Evolutionary conservation across 2,329 filamentous ascomycete genomes (phyloP), one percentile per base, ranked within the genome.

Genomic region (Aspergillus latus): DNA sequence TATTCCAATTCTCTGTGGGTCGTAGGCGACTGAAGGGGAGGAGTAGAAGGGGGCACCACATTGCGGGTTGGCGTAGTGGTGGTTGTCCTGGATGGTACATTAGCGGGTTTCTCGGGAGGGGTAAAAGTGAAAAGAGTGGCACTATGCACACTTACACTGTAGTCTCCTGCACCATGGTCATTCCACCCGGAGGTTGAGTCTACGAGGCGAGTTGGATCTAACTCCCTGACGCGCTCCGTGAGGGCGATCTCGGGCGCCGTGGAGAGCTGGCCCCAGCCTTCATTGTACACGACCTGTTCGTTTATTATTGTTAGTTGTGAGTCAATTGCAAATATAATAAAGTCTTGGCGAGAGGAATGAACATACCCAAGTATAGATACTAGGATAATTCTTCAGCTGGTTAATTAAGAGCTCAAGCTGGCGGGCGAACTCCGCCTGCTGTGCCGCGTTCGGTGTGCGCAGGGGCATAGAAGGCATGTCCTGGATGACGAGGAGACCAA

Each of bases 1-100:
- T 62, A 90, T 80, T 0, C 82, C 87, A 32, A 90, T 88, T 0
- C 87, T 81, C 4, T 63, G 73, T 0, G 78, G 72, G 59, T 86
- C 86, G 64, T 80, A 84, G 1, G 82, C 85, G 4, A 74, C 78
- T 0, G 82, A 83, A 3, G 72, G 63, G 2, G 74, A 76, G 0
- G 85, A 88, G 70, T 86, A 88, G 66, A 85, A 89, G 0, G 87
- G 87, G 0, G 86, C 82, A 5, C 87, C 88, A 58, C 87, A 90
- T 64, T 90, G 87, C 0, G 88, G 84, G 42, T 83, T 85, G 0
- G 87, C 84, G 67, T 90, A 90, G 67, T 89, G 85, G 62, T 89
- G 87, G 61, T 89, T 89, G 57, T 90, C 87, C 72, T 82, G 21
- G 21, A 21, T 21, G 15, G 15, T 15, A 9, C 26, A 21, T 26